phyloP scores from a whole-genome alignment of 2,329 filamentous ascomycete genomes.

The Calonectria ilicicola region DNA sequence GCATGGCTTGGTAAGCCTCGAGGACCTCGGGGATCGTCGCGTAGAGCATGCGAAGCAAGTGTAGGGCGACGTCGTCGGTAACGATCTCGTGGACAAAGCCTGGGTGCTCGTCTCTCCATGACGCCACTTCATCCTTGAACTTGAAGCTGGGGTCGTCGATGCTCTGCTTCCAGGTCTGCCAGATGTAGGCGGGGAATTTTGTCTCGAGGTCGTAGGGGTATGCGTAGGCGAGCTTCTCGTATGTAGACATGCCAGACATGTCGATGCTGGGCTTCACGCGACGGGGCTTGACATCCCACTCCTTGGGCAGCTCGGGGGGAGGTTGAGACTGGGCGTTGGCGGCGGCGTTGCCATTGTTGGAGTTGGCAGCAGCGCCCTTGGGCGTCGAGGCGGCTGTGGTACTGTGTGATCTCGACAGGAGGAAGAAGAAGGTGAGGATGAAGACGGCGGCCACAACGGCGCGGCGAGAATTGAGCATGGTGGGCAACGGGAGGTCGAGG shows the following conservation, averaged over 20 bases:
- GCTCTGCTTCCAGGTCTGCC: slow-evolving; percentile 97
- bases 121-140: slow-evolving; percentile 87
- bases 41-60: slow-evolving; percentile 88
- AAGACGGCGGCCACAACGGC: slow-evolving; percentile 78
- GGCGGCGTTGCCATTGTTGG: slow-evolving; percentile 35
- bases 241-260: slow-evolving; percentile 77
- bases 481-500: slow-evolving; percentile 27
- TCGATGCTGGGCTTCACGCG: slow-evolving; percentile 67
- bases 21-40: slow-evolving; percentile 83
- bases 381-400: slow-evolving; percentile 35
- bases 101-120: slow-evolving; percentile 89
- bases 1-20: slow-evolving; percentile 80
- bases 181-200: slow-evolving; percentile 97
- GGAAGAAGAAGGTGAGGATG: slow-evolving; percentile 76
- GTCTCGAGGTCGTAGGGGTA: slow-evolving; percentile 90
- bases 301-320: slow-evolving; percentile 30
- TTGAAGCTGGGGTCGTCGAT: slow-evolving; percentile 82
- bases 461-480: slow-evolving; percentile 84
- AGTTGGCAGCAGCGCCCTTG: slow-evolving; percentile 27
- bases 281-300: slow-evolving; percentile 34
- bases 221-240: slow-evolving; percentile 88
- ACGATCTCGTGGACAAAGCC: slow-evolving; percentile 97
- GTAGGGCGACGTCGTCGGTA: slow-evolving; percentile 86
- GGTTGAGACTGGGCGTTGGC: slow-evolving; percentile 34
- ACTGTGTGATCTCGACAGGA: slow-evolving; percentile 73